phyloP scores from a whole-genome alignment of 495 filamentous ascomycete genomes.

The Aspergillus bertholletiae region DNA sequence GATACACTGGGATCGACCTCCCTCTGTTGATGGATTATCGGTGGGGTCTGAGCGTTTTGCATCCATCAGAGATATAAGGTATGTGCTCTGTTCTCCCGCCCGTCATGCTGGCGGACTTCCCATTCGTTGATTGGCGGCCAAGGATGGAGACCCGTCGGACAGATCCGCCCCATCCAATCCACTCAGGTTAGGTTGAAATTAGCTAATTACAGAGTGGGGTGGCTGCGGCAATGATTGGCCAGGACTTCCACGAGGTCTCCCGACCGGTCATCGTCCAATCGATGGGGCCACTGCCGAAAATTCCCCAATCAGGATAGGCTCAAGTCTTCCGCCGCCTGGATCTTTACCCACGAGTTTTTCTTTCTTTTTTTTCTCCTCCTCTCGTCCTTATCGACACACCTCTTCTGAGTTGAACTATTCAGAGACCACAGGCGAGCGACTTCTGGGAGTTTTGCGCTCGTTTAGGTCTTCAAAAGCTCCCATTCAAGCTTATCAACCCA shows the following conservation, averaged over 20 bases:
- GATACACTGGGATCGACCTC: neutral
- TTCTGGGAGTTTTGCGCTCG: conserved; percentile 60
- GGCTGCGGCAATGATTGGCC: neutral
- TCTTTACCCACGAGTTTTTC: neutral
- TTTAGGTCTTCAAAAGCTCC: conserved; percentile 45
- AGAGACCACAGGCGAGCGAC: conserved; percentile 43
- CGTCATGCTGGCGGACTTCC: neutral
- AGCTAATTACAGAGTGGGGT: neutral
- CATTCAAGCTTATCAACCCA: conserved; percentile 1
- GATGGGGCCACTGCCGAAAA: conserved; percentile 1
- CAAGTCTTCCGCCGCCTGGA: neutral
- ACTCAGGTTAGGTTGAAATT: neutral
- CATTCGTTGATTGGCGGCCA: neutral
- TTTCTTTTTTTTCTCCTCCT: conserved; percentile 4
- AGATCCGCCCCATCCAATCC: neutral
- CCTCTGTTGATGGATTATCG: neutral
- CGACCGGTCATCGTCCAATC: neutral
- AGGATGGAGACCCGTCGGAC: neutral
- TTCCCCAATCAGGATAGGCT: conserved; percentile 1
- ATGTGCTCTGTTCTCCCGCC: neutral
- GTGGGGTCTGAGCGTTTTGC: neutral
- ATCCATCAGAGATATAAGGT: neutral
- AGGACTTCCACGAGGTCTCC: neutral
- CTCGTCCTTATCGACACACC: neutral
- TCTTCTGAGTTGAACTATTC: neutral